A percentile compares a stretch with the other conserved stretches of the same genome.
Evolutionary conservation across 2,329 filamentous ascomycete genomes (phyloP).

Genomic region (Trichoderma koningii): DNA sequence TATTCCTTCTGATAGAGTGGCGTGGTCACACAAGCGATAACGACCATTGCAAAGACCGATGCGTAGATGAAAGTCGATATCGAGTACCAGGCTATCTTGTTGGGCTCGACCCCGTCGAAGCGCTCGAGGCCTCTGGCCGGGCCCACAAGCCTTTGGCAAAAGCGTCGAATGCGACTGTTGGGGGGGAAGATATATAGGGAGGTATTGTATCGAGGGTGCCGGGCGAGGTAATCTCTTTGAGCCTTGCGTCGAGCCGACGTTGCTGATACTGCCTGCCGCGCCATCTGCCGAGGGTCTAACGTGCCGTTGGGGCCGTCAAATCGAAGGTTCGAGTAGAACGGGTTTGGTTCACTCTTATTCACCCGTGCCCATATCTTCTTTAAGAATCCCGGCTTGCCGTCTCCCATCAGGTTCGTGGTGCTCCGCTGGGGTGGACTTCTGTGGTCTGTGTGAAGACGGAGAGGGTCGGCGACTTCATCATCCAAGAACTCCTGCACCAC

Average conservation of each 20-base stretch:
- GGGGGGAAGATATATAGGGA: conserved; percentile 85
- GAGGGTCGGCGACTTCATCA: conserved; percentile 56
- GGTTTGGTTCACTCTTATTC: conserved; percentile 77
- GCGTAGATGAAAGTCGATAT: conserved; percentile 94
- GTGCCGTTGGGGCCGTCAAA: conserved; percentile 75
- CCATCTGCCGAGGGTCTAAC: conserved; percentile 83
- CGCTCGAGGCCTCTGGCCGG: conserved; percentile 85
- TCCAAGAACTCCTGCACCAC: conserved; percentile 95
- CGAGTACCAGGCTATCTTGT: conserved; percentile 85
- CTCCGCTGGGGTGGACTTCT: conserved; percentile 39
- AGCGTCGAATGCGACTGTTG: conserved; percentile 71
- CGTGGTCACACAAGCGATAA: conserved; percentile 91
- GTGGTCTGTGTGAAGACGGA: conserved; percentile 38
- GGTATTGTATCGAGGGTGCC: conserved; percentile 89
- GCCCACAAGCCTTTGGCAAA: conserved; percentile 89
- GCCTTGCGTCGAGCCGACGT: conserved; percentile 80
- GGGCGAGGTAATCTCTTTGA: conserved; percentile 85
- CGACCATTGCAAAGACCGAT: conserved; percentile 95
- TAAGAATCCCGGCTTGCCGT: conserved; percentile 59
- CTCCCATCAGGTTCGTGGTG: conserved; percentile 43
- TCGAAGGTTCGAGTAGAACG: conserved; percentile 79
- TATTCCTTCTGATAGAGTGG: conserved; percentile 92
- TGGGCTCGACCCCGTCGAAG: conserved; percentile 86
- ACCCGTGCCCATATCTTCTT: conserved; percentile 65
- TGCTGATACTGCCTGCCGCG: conserved; percentile 83